Percentiles rank a stretch among this genome's conserved stretches.
phyloP scores from a whole-genome alignment of 2,329 filamentous ascomycete species.

The Aspergillus awamori region DNA sequence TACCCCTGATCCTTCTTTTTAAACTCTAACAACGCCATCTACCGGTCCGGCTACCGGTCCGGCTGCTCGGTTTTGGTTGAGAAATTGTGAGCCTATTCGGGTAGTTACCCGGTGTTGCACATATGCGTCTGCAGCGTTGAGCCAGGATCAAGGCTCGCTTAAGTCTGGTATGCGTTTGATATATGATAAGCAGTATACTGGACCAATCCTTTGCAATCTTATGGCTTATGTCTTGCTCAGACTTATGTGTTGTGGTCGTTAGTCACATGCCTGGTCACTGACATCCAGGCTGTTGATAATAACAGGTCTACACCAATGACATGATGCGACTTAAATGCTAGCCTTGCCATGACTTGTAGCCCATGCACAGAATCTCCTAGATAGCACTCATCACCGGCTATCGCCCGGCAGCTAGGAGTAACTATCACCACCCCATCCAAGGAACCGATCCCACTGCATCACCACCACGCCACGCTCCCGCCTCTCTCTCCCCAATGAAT shows the following conservation, averaged over 20 bases:
- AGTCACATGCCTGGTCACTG: neutral
- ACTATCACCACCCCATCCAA: slow-evolving; percentile 14
- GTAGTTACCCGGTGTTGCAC: neutral
- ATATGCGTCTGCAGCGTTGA: neutral
- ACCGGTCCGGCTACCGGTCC: slow-evolving; percentile 21
- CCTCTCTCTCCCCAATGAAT: slow-evolving; percentile 15
- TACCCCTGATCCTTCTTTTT: slow-evolving; percentile 1
- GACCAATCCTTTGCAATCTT: neutral
- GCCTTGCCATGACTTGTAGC: neutral
- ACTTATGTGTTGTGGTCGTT: neutral
- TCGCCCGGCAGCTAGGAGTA: neutral
- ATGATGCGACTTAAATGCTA: neutral
- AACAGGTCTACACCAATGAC: neutral
- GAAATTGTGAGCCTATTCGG: neutral
- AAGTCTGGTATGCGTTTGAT: neutral
- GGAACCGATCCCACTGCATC: slow-evolving; percentile 15
- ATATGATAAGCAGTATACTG: neutral
- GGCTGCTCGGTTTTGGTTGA: neutral
- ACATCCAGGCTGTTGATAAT: neutral
- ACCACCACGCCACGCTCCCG: slow-evolving; percentile 16
- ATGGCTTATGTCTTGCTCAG: neutral
- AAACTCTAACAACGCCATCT: neutral
- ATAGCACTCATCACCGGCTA: neutral
- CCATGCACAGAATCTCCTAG: neutral
- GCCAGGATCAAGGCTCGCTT: neutral